Evolutionary conservation across 2,329 filamentous ascomycete genomes (phyloP).

Genomic region (Elsinoe fawcettii): DNA sequence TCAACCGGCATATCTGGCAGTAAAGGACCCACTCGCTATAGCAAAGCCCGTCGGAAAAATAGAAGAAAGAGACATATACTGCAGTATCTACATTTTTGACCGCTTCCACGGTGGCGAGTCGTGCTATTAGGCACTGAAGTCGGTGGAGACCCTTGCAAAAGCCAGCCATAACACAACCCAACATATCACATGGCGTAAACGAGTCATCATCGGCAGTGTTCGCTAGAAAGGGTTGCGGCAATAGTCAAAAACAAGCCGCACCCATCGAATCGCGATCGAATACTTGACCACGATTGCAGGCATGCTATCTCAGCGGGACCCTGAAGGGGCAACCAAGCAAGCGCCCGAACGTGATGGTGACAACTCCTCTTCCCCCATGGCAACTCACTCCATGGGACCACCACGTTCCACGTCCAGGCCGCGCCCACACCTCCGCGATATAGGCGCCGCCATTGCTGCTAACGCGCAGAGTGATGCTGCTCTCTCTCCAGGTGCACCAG

Average conservation of each 20-base stretch:
- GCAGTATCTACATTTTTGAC: neutral
- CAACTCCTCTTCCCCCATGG: neutral
- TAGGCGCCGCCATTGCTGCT: neutral
- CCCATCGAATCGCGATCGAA: neutral
- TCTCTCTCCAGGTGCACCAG: neutral
- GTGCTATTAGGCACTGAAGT: slow-evolving; percentile 12
- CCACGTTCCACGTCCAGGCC: neutral
- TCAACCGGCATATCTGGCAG: neutral
- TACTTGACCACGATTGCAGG: neutral
- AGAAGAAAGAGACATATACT: neutral
- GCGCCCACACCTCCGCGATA: neutral
- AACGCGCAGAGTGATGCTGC: slow-evolving; percentile 1
- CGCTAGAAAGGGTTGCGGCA: neutral
- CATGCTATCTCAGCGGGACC: neutral
- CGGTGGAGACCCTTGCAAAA: neutral
- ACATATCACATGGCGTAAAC: neutral
- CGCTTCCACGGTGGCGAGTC: neutral
- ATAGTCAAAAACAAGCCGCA: neutral
- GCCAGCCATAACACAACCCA: neutral
- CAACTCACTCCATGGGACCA: neutral
- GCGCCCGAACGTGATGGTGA: neutral
- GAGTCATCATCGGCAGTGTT: neutral
- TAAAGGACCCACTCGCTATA: neutral
- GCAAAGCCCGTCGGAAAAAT: neutral
- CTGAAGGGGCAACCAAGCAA: neutral